These are phyloP conservation scores for Stachybotrys chartarum DNA, from an alignment of 2,329 filamentous ascomycete genomes.

Conservation along the genomic window DNA sequence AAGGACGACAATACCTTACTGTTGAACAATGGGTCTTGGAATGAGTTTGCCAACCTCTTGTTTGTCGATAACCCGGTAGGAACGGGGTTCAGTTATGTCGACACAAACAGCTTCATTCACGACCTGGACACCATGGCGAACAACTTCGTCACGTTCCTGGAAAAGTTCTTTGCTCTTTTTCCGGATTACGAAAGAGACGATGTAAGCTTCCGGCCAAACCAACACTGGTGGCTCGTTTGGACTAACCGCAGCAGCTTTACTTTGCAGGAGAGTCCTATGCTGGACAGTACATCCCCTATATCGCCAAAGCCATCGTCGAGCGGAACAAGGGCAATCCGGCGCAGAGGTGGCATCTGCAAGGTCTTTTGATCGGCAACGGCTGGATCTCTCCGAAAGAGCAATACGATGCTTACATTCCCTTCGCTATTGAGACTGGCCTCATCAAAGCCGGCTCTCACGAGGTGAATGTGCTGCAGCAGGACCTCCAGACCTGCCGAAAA, in stretches of 20 bases:
- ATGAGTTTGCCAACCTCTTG: conserved; percentile 93
- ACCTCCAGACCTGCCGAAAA: conserved; percentile 63
- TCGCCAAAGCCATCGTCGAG: conserved; percentile 82
- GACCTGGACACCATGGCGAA: conserved; percentile 84
- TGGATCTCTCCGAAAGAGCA: conserved; percentile 92
- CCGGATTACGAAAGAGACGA: conserved; percentile 89
- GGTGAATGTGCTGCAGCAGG: conserved; percentile 58
- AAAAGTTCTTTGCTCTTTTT: conserved; percentile 86
- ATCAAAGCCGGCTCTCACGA: conserved; percentile 58
- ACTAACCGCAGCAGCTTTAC: conserved; percentile 60
- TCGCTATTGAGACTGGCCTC: conserved; percentile 69
- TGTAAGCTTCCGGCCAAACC: conserved; percentile 49
- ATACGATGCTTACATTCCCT: conserved; percentile 80
- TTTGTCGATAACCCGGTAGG: conserved; percentile 98
- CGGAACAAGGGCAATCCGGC: conserved; percentile 62
- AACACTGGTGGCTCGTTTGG: background rate
- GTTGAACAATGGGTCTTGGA: conserved; percentile 93
- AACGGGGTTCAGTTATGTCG: conserved; percentile 92
- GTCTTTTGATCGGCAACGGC: conserved; percentile 90
- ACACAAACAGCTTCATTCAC: conserved; percentile 78
- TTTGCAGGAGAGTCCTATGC: conserved; percentile 95
- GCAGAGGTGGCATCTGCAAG: conserved; percentile 66
- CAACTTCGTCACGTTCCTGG: conserved; percentile 81
- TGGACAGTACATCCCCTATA: conserved; percentile 94
- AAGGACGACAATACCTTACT: conserved; percentile 63